These are phyloP conservation scores for Fusarium nygamai DNA, from an alignment of 2,329 filamentous ascomycete species.

Conservation along the genomic window DNA sequence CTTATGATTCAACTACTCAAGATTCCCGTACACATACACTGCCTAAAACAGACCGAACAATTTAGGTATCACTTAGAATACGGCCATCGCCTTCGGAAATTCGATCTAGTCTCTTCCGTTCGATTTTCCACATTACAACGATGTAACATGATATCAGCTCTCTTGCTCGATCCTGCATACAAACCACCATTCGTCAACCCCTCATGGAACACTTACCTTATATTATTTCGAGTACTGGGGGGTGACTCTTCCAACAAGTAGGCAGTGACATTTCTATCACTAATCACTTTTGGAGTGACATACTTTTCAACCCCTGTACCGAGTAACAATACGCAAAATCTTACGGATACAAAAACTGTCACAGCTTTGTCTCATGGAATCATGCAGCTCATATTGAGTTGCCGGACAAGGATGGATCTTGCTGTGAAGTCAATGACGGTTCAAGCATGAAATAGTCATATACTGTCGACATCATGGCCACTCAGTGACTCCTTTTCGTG, in stretches of 20 bases:
- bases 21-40: neutral
- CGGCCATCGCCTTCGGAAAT: neutral
- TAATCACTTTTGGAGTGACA: neutral
- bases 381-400: neutral
- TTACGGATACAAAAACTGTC: neutral
- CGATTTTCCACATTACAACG: neutral
- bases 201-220: neutral
- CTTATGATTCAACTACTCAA: neutral
- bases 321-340: neutral
- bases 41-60: neutral
- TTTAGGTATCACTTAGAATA: neutral
- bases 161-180: neutral
- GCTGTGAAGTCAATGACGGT: constrained; percentile 6
- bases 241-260: neutral
- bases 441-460: neutral
- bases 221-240: neutral
- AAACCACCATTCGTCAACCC: neutral
- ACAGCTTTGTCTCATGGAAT: constrained; percentile 9
- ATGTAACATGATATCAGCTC: neutral
- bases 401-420: constrained; percentile 6
- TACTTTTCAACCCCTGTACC: neutral
- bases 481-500: neutral
- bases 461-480: neutral
- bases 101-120: neutral
- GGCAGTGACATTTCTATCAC: neutral